These are phyloP conservation scores for Auriscalpium orientale DNA, from an alignment of 768 basidiomycete species.

Conservation along the genomic window DNA sequence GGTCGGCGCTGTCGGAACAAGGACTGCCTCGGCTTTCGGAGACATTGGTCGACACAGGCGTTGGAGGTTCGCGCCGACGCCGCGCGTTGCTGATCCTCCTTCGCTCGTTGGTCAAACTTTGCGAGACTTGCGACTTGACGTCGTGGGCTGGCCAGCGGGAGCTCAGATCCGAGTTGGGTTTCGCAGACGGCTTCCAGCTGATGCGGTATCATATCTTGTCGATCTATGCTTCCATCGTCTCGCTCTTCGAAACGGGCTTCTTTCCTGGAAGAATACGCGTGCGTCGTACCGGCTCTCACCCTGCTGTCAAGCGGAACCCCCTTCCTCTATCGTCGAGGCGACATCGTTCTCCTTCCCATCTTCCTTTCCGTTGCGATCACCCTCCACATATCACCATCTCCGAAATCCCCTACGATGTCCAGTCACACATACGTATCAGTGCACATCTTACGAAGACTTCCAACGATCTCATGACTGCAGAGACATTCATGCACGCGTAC, in stretches of 20 bases:
- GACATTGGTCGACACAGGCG: conserved; percentile 20
- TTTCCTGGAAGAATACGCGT: conserved; percentile 14
- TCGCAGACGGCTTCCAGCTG: conserved; percentile 13
- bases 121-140: conserved; percentile 30
- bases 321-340: conserved; percentile 7
- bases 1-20: conserved; percentile 9
- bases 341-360: conserved; percentile 7
- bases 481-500: conserved; percentile 9
- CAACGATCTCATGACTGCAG: conserved; percentile 16
- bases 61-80: conserved; percentile 29
- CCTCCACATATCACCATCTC: neutral
- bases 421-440: conserved; percentile 4
- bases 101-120: conserved; percentile 14
- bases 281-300: conserved; percentile 1
- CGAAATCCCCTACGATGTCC: conserved; percentile 6
- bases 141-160: conserved; percentile 28
- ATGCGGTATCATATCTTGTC: conserved; percentile 20
- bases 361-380: conserved; percentile 4
- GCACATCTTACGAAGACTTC: conserved; percentile 15
- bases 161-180: conserved; percentile 28
- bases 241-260: conserved; percentile 12
- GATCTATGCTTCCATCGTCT: conserved; percentile 19
- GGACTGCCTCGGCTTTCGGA: conserved; percentile 9
- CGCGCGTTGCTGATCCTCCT: conserved; percentile 21
- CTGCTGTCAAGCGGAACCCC: conserved; percentile 7